Base-by-base conservation (phyloP, 1,284 basidiomycete genomes). In the Trametes polyzona region DNA sequence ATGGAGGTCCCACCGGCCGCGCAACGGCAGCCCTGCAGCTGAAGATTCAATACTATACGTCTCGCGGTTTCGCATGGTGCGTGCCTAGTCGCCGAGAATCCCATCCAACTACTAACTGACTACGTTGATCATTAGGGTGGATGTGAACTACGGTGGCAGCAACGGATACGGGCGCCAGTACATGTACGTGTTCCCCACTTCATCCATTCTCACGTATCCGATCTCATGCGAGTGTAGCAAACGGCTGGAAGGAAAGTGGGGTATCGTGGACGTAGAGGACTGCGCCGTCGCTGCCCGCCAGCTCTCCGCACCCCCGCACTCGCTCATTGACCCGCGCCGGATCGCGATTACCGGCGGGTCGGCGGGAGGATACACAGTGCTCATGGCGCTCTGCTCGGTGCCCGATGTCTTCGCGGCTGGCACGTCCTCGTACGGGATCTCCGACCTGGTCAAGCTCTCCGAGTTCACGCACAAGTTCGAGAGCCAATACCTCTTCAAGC, bases 131-230 rank as follows among this genome's bases (percentile, higher is more conserved):
- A n/a, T 54, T 55, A 87, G 86, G 79, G 71, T 88, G 19, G 81
- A 83, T 55, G 85, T 91, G 16, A 86, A 90, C 65, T 90, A 88
- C 63, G 79, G 87, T 6, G 89, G 89, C 0, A 87, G 83, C 6
- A 83, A 82, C 5, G 86, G 86, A 0, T 87, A 85, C 62, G 88
- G 87, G 0, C 78, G 84, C 3, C 70, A 73, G 43, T 89, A 85
- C 59, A 75, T 73, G 81, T 78, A 32, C 5, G 21, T 23, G 12
- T 41, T 16, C 32, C 32, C 27, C 26, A 11, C 14, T 4, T 21
- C 6, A 6, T 3, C 2, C 10, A n/a, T 21, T 12, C 43, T 44
- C 4, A 27, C 5, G 21, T 24, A 33, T 17, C 24, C 11, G 9
- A 35, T 56, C 16, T 19, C 68, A 57, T 55, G 4, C 49, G n/a